Base-by-base conservation (phyloP, 352 stramenopile species). In the Globisporangium middletonii region DNA sequence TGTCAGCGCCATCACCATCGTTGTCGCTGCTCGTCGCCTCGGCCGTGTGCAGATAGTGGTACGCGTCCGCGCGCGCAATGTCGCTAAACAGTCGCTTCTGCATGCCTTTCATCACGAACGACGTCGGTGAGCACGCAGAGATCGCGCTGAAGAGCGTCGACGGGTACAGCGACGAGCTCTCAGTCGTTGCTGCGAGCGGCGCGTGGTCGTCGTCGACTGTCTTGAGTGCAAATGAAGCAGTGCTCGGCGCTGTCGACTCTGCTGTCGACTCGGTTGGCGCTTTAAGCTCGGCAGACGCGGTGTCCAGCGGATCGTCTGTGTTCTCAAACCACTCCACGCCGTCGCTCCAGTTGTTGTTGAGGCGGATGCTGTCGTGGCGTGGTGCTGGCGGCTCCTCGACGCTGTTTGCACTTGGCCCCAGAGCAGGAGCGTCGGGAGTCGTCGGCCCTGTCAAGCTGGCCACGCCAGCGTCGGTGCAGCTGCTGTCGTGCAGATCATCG, bases 101-200 rank as follows among this genome's bases (percentile, higher is more conserved):
- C 26, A 75, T 79, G 44, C 72, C 78, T 19, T 64, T 75, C 81
- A 89, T 91, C 16, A 83, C 75, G 46, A 76, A 76, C n/a, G 81
- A 83, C 46, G 79, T 72, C 3, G 75, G 69, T 19, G 60, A 66
- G n/a, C 63, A 79, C 9, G 65, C 60, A 11, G 77, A 70, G 9
- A 82, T 60, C 7, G 75, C 59, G 8, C 49, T 51, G 26, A 91
- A 69, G 8, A 91, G 68, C 4, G 64, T 72, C 59, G 64, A 69
- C 4, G 80, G 41, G 33, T 75, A 83, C 13, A 62, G 57, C 6
- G 63, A 68, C 1, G 77, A 37, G 48, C 72, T 57, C 9, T 28
- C 18, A 2, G 16, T 12, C 6, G 18, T 8, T 9, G 41, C 41
- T 16, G 30, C 33, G 3, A 43, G 16, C 23, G 23, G 19, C 33